phyloP scores from a whole-genome alignment of 208 protist genomes.

The Endotrypanum monterogeii region DNA sequence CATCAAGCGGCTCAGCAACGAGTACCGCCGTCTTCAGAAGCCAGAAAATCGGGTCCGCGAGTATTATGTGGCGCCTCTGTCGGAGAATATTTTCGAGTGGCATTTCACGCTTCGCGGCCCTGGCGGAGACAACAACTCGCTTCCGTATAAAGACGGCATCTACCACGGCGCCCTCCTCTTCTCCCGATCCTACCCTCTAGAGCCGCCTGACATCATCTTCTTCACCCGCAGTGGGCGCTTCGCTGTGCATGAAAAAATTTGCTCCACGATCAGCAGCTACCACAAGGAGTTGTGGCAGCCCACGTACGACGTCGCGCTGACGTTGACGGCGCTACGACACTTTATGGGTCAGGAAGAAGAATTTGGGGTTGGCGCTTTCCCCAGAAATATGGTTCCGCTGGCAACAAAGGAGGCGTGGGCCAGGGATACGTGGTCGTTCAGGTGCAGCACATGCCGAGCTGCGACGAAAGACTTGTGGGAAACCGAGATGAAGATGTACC shows the following conservation, averaged over 20 bases:
- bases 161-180: constrained; percentile 90
- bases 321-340: constrained; percentile 66
- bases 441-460: constrained; percentile 40
- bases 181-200: constrained; percentile 84
- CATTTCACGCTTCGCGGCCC: constrained; percentile 97
- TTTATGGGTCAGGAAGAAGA: constrained; percentile 91
- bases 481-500: constrained; percentile 55
- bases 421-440: constrained; percentile 49
- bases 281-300: constrained; percentile 92
- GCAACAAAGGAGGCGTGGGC: constrained; percentile 52
- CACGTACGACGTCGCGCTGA: constrained; percentile 66
- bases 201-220: constrained; percentile 88
- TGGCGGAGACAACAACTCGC: constrained; percentile 16
- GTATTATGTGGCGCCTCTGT: constrained; percentile 55
- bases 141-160: constrained; percentile 70
- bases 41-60: constrained; percentile 56
- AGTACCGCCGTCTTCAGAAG: constrained; percentile 55
- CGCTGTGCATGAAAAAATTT: constrained; percentile 78
- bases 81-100: constrained; percentile 98
- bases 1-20: constrained; percentile 73
- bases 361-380: constrained; percentile 66
- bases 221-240: constrained; percentile 91
- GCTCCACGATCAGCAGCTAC: constrained; percentile 85
- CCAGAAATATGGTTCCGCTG: constrained; percentile 28
- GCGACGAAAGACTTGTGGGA: constrained; percentile 41